Evolutionary conservation across 441 rosid species (phyloP).

Genomic region (Erodium texanum): DNA sequence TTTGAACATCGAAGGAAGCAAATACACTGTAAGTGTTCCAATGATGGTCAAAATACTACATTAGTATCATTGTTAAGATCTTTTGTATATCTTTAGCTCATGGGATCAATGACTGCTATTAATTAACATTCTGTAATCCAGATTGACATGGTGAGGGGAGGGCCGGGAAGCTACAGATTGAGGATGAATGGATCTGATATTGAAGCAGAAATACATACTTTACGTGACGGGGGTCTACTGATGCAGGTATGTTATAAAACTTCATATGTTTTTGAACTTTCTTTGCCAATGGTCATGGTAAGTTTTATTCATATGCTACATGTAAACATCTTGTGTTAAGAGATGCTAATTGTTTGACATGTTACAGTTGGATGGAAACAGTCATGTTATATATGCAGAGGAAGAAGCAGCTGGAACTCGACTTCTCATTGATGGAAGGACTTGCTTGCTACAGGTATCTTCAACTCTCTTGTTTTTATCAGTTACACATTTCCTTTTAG

Average conservation of each 20-base stretch:
- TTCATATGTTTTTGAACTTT: neutral
- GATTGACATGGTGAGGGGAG: constrained; percentile 97
- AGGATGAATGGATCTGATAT: constrained; percentile 86
- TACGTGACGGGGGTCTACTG: constrained; percentile 98
- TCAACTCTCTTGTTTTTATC: constrained; percentile 13
- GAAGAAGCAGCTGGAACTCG: constrained; percentile 99
- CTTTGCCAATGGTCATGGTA: neutral
- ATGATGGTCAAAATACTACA: constrained; percentile 13
- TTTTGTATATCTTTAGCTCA: neutral
- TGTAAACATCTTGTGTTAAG: neutral
- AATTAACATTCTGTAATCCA: constrained; percentile 22
- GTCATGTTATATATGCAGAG: constrained; percentile 98
- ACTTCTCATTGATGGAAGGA: constrained; percentile 98
- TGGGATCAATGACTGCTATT: constrained; percentile 3
- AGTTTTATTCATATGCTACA: neutral
- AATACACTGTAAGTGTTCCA: constrained; percentile 60
- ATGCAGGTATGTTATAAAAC: constrained; percentile 74
- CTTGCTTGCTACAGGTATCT: constrained; percentile 88
- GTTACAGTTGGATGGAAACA: constrained; percentile 92
- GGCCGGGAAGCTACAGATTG: constrained; percentile 86
- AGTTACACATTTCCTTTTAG: neutral
- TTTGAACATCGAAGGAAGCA: constrained; percentile 98
- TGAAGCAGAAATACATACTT: constrained; percentile 95
- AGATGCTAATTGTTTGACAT: constrained; percentile 11
- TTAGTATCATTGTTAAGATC: neutral